Conservation (phyloP, 176 grass and related monocot genomes). For the Puya raimondii region DNA sequence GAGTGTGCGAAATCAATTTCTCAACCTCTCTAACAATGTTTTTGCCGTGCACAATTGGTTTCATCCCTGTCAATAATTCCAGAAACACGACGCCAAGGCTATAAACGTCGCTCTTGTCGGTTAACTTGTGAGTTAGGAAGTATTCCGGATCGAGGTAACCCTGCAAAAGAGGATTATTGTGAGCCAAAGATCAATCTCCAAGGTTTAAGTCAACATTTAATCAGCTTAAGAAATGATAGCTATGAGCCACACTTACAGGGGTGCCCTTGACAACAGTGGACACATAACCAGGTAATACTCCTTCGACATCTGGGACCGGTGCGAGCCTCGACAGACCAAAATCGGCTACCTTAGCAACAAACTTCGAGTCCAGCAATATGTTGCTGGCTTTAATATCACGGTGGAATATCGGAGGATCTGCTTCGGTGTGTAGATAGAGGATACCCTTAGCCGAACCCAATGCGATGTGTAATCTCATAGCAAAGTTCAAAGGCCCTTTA, state of each 20-base stretch:
- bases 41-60: constrained; percentile 80
- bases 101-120: constrained; percentile 90
- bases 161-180: constrained; percentile 22
- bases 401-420: constrained; percentile 90
- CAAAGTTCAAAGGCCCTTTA: constrained; percentile 49
- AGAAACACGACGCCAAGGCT: constrained; percentile 86
- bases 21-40: constrained; percentile 96
- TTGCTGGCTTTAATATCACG: constrained; percentile 97
- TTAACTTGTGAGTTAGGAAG: constrained; percentile 83
- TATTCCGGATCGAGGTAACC: constrained; percentile 99
- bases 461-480: constrained; percentile 50
- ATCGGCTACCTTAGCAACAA: constrained; percentile 85
- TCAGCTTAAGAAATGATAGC: background rate
- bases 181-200: background rate
- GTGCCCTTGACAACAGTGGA: constrained; percentile 94
- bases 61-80: constrained; percentile 80
- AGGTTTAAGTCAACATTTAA: background rate
- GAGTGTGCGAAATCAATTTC: too few species aligned
- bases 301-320: constrained; percentile 62
- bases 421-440: constrained; percentile 84
- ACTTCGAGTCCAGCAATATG: constrained; percentile 82
- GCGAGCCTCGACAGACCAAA: constrained; percentile 95
- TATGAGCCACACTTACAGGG: constrained; percentile 49
- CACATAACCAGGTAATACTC: constrained; percentile 52
- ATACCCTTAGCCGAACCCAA: constrained; percentile 84